Percentiles rank a stretch among this genome's conserved stretches.
Evolutionary conservation across 2,329 filamentous ascomycete species (phyloP).

Genomic region (Atkinsonella texensis): DNA sequence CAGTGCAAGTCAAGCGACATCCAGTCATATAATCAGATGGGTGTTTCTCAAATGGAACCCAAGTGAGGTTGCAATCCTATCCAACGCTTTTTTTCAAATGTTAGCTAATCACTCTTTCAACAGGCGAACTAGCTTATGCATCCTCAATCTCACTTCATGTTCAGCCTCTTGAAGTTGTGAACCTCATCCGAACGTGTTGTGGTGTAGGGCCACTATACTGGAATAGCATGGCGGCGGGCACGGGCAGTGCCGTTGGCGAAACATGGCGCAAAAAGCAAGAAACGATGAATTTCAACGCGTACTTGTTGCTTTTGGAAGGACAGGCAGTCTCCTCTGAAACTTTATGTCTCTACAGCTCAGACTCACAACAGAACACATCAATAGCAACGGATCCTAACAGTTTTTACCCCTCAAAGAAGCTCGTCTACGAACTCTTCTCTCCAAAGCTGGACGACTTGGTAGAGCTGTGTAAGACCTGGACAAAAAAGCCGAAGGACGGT

Average conservation of each 20-base stretch:
- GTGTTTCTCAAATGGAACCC: conserved; percentile 72
- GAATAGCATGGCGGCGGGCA: conserved; percentile 21
- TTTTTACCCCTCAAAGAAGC: conserved; percentile 33
- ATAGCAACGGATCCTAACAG: conserved; percentile 18
- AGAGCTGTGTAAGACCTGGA: conserved; percentile 36
- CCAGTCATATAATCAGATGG: conserved; percentile 69
- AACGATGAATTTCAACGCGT: conserved; percentile 34
- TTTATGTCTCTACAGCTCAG: conserved; percentile 3
- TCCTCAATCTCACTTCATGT: conserved; percentile 51
- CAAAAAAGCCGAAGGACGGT: conserved; percentile 30
- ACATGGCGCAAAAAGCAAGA: conserved; percentile 33
- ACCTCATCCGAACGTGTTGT: conserved; percentile 57
- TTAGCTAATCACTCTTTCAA: not conserved
- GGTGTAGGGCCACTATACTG: conserved; percentile 31
- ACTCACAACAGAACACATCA: conserved; percentile 6
- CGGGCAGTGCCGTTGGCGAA: conserved; percentile 37
- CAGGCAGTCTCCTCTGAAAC: not conserved
- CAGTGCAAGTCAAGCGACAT: conserved; percentile 52
- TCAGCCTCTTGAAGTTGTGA: conserved; percentile 52
- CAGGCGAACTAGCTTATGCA: conserved; percentile 59
- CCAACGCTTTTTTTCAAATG: not conserved
- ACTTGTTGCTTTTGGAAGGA: conserved; percentile 40
- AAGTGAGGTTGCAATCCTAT: conserved; percentile 38
- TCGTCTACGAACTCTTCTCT: conserved; percentile 40
- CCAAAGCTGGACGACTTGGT: conserved; percentile 40